Base-by-base conservation (phyloP, 768 basidiomycete genomes). In the Chalciporus chontae region DNA sequence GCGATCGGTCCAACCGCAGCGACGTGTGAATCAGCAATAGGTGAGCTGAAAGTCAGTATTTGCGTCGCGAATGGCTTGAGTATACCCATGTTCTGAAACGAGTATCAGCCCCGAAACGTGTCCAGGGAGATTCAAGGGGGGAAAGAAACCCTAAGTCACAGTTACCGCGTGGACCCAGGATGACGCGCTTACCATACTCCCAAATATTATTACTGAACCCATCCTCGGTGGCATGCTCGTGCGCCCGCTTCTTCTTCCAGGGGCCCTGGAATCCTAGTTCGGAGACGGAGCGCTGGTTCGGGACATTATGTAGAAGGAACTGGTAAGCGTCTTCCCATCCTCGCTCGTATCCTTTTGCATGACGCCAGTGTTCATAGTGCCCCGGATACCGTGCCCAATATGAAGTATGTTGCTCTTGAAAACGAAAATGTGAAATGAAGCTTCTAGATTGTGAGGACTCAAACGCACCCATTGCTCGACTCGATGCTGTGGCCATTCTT, bases 311-410 rank as follows among this genome's bases (percentile, higher is more conserved):
- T 32, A 57, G 14, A 42, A 86, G 72, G 69, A 90, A 90, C 29
- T 60, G 45, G 58, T 80, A 79, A 0, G 79, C 79, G 50, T 85
- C 87, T 21, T 83, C 79, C 90, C 90, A 92, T 1, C 89, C 90
- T 45, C 73, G 69, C 2, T 71, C 31, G 56, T 83, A 90, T 2
- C 87, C 90, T 2, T 79, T 73, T 21, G 68, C 73, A 58, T 90
- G 90, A 5, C 85, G 75, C 67, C 77, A 77, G 51, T 88, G 85
- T 48, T 87, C 75, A 53, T 86, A 85, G 9, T 76, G 64, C 0
- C 83, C 81, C 1, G 75, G 73, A 50, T 78, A 71, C 45, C 74
- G 70, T 0, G 75, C 31, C 76, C 76, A 76, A 58, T 73, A 77
- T 21, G 66, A 55, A 29, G 52, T 63, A 49, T 77, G 75, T 44